phyloP scores from a whole-genome alignment of 2,329 filamentous ascomycete genomes.

The Amauroascus niger region DNA sequence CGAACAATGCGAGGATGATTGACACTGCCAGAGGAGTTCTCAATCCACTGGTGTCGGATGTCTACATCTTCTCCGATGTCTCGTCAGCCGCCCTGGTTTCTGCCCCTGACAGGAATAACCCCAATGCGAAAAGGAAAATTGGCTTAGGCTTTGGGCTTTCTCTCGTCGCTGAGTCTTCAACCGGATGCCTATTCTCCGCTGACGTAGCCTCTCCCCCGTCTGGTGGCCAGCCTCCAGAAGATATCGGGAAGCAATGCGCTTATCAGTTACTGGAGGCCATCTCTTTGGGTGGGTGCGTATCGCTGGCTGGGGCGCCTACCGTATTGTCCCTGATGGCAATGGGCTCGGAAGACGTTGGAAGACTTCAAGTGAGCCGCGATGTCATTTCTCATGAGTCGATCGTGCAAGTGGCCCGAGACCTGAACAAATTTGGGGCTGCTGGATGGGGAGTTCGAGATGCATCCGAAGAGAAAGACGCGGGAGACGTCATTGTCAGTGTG shows the following conservation, averaged over 20 bases:
- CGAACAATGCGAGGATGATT: slow-evolving; percentile 93
- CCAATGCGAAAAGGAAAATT: slow-evolving; percentile 48
- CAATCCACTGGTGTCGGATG: slow-evolving; percentile 76
- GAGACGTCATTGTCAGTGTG: slow-evolving; percentile 75
- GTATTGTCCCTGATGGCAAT: slow-evolving; percentile 90
- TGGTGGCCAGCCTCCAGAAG: slow-evolving; percentile 78
- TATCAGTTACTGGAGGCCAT: slow-evolving; percentile 81
- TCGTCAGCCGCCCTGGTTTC: slow-evolving; percentile 52
- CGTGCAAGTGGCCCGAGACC: slow-evolving; percentile 70
- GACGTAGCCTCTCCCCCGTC: slow-evolving; percentile 65
- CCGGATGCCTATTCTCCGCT: slow-evolving; percentile 76
- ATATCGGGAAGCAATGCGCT: slow-evolving; percentile 79
- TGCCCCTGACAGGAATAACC: slow-evolving; percentile 59
- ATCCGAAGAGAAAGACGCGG: slow-evolving; percentile 51
- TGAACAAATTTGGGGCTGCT: slow-evolving; percentile 78
- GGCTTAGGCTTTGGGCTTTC: slow-evolving; percentile 89
- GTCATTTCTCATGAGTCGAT: slow-evolving; percentile 72
- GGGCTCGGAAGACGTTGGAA: slow-evolving; percentile 91
- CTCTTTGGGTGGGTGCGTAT: slow-evolving; percentile 71
- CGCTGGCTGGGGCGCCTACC: slow-evolving; percentile 59
- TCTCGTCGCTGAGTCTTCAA: slow-evolving; percentile 84
- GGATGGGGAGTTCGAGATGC: slow-evolving; percentile 82
- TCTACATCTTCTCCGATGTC: slow-evolving; percentile 71
- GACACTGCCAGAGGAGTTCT: slow-evolving; percentile 77
- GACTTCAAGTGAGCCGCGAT: slow-evolving; percentile 69